Evolutionary conservation across 805 yeast genomes (phyloP).

Genomic region (Tetrapisispora pingtungensis): DNA sequence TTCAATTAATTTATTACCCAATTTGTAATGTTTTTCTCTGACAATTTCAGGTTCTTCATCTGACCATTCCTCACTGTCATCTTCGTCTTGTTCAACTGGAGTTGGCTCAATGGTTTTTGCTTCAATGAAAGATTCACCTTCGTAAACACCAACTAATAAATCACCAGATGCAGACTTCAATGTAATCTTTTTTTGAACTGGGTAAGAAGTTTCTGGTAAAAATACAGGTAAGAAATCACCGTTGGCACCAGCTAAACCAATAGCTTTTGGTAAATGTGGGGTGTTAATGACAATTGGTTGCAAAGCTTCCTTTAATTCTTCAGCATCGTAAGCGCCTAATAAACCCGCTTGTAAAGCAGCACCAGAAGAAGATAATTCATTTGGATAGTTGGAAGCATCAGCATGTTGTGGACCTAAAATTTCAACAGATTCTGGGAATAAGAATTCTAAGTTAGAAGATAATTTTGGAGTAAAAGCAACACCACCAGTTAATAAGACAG

Average conservation of each 20-base stretch:
- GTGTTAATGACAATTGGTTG: conserved; percentile 77
- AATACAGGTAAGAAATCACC: conserved; percentile 67
- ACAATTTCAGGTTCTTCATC: conserved; percentile 83
- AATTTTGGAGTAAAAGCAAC: conserved; percentile 87
- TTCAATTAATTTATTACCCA: conserved; percentile 69
- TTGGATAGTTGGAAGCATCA: conserved; percentile 73
- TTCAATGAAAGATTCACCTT: conserved; percentile 75
- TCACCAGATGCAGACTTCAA: conserved; percentile 53
- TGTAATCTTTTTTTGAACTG: conserved; percentile 67
- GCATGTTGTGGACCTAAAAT: conserved; percentile 70
- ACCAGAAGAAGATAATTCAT: conserved; percentile 85
- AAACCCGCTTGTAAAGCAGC: conserved; percentile 92
- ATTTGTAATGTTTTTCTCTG: conserved; percentile 61
- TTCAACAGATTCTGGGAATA: conserved; percentile 67
- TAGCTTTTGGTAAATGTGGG: conserved; percentile 72
- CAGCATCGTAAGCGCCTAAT: conserved; percentile 74
- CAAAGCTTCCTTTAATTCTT: conserved; percentile 67
- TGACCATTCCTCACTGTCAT: conserved; percentile 37
- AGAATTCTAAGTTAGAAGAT: conserved; percentile 55
- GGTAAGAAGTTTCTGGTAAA: conserved; percentile 79
- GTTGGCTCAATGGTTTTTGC: conserved; percentile 61
- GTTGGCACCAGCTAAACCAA: conserved; percentile 70
- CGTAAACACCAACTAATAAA: conserved; percentile 63
- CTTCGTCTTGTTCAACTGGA: conserved; percentile 36
- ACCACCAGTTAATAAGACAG: conserved; percentile 90